These are phyloP conservation scores for Comarum palustre DNA, from an alignment of 306 rosid genomes.

Conservation along the genomic window DNA sequence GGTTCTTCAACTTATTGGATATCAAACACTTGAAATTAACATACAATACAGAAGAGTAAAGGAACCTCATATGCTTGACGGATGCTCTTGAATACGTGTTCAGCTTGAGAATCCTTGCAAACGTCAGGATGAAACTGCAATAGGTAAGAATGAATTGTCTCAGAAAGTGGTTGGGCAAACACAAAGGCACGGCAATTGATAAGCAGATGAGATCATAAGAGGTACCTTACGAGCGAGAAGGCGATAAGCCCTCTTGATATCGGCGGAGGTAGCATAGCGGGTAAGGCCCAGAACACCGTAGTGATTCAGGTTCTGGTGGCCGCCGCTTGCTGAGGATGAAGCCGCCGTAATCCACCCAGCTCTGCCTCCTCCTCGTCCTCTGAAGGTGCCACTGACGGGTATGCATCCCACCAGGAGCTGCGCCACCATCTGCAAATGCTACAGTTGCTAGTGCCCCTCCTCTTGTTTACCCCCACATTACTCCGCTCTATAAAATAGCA, in stretches of 20 bases:
- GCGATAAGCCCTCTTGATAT: conserved; percentile 84
- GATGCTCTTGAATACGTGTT: conserved; percentile 69
- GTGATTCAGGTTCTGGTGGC: conserved; percentile 52
- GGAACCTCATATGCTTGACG: conserved; percentile 40
- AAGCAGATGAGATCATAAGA: not conserved
- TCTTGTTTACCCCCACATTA: not conserved
- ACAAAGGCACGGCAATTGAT: no score
- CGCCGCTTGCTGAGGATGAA: conserved; percentile 32
- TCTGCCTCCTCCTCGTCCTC: not conserved
- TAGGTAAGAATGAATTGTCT: not conserved
- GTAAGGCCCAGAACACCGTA: conserved; percentile 65
- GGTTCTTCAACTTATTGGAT: not conserved
- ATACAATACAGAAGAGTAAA: not conserved
- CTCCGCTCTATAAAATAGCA: not conserved
- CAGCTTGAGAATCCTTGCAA: conserved; percentile 70
- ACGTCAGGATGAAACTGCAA: conserved; percentile 94
- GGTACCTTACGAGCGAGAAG: conserved; percentile 85
- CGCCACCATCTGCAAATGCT: conserved; percentile 45
- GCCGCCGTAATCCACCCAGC: conserved; percentile 14
- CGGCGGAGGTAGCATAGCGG: conserved; percentile 48
- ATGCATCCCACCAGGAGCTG: conserved; percentile 62
- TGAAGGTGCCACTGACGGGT: conserved; percentile 28
- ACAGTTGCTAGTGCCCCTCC: not conserved
- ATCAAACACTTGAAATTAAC: not conserved
- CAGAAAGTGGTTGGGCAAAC: no score